phyloP scores from a whole-genome alignment of 2,329 filamentous ascomycete genomes.

The Phyllosticta capitalensis region DNA sequence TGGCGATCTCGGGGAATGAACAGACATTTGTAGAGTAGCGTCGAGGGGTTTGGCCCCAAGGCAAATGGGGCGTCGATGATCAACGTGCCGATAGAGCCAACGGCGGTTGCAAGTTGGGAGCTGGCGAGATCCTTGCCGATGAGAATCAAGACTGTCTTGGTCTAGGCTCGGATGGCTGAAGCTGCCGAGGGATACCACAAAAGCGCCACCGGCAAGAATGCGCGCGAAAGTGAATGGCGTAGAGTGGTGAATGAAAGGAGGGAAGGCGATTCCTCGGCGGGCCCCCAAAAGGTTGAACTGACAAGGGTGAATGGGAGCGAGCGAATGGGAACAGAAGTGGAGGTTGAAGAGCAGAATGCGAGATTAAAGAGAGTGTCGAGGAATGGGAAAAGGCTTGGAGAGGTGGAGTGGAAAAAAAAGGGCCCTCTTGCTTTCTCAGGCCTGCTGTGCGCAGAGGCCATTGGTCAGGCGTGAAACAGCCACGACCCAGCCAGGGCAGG shows the following conservation, averaged over 20 bases:
- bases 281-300: not conserved
- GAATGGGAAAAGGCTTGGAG: not conserved
- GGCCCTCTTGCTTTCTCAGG: not conserved
- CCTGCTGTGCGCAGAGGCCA: not conserved
- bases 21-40: conserved; percentile 14
- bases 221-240: not conserved
- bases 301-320: not conserved
- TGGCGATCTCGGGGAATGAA: conserved; percentile 13
- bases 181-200: not conserved
- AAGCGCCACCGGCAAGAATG: not conserved
- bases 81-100: not conserved
- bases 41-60: not conserved
- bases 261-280: not conserved
- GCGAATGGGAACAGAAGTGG: not conserved
- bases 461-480: not conserved
- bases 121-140: not conserved
- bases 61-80: not conserved
- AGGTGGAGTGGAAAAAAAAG: not conserved
- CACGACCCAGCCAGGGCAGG: not conserved
- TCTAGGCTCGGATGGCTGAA: not conserved
- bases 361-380: not conserved
- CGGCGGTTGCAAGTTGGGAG: not conserved
- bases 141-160: not conserved
- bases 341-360: not conserved
- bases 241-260: not conserved